These are phyloP conservation scores for Gossypium mustelinum DNA, from an alignment of 345 rosid species.

Conservation along the genomic window DNA sequence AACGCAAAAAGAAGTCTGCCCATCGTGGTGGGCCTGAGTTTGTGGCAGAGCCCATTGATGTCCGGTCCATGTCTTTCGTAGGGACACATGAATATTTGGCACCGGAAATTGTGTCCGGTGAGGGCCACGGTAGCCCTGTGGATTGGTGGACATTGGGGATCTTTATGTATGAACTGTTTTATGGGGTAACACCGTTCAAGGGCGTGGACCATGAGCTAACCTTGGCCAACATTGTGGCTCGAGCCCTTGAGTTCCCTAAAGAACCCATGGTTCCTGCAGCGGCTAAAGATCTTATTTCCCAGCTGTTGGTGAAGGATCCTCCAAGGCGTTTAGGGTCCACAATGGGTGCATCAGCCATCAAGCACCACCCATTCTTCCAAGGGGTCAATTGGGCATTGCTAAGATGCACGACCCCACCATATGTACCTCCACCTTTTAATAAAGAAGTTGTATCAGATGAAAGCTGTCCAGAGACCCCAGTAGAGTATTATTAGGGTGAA, in stretches of 20 bases:
- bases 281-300: conserved; percentile 70
- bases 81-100: conserved; percentile 96
- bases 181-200: conserved; percentile 73
- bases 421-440: conserved; percentile 64
- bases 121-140: conserved; percentile 86
- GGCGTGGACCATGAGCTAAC: conserved; percentile 91
- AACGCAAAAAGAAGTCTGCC: conserved; percentile 59
- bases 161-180: conserved; percentile 74
- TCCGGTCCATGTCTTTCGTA: conserved; percentile 88
- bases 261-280: conserved; percentile 54
- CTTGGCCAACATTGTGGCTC: conserved; percentile 82
- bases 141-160: conserved; percentile 98
- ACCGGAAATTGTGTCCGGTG: conserved; percentile 86
- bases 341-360: conserved; percentile 76
- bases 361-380: conserved; percentile 75
- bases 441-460: conserved; percentile 63
- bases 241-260: conserved; percentile 88
- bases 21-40: conserved; percentile 59
- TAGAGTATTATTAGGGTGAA: conserved; percentile 61
- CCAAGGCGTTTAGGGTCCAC: conserved; percentile 69
- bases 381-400: conserved; percentile 93
- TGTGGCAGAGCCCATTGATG: conserved; percentile 80
- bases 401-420: conserved; percentile 75
- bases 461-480: conserved; percentile 62
- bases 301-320: conserved; percentile 71